Percentiles rank a stretch among this genome's conserved stretches.
phyloP scores from a whole-genome alignment of 139 green algal species.

The Trebouxia sp. region DNA sequence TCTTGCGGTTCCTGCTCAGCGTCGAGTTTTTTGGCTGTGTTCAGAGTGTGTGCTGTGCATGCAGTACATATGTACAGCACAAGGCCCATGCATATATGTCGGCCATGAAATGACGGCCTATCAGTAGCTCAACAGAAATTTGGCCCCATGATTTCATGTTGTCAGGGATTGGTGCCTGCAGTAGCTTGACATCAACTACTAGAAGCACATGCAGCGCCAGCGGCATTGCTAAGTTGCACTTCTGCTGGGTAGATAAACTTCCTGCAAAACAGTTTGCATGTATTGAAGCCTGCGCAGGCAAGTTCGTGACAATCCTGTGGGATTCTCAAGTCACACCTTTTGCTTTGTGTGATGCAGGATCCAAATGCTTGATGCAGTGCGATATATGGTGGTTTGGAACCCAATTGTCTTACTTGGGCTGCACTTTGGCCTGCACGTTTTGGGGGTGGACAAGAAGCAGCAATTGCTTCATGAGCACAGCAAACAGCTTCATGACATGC shows the following conservation, averaged over 20 bases:
- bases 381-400: slow-evolving; percentile 80
- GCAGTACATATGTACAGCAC: too few relatives aligned
- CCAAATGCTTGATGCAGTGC: slow-evolving; percentile 76
- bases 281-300: background rate
- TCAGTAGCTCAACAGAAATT: too few relatives aligned
- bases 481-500: slow-evolving; percentile 8
- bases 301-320: background rate
- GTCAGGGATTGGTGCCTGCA: background rate
- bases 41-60: too few relatives aligned
- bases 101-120: too few relatives aligned
- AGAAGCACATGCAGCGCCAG: background rate
- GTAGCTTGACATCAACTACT: background rate
- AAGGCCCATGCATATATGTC: too few relatives aligned
- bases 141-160: too few relatives aligned
- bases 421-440: slow-evolving; percentile 55
- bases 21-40: too few relatives aligned
- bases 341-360: slow-evolving; percentile 51
- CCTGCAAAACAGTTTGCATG: too few relatives aligned
- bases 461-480: slow-evolving; percentile 23
- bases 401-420: slow-evolving; percentile 65
- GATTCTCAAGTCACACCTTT: background rate
- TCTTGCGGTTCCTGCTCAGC: too few relatives aligned
- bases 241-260: too few relatives aligned
- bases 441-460: slow-evolving; percentile 39
- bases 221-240: too few relatives aligned